Evolutionary conservation across 2,329 filamentous ascomycete species (phyloP), one percentile per base, ranked within the genome.

Genomic region (Epichloe sylvatica): DNA sequence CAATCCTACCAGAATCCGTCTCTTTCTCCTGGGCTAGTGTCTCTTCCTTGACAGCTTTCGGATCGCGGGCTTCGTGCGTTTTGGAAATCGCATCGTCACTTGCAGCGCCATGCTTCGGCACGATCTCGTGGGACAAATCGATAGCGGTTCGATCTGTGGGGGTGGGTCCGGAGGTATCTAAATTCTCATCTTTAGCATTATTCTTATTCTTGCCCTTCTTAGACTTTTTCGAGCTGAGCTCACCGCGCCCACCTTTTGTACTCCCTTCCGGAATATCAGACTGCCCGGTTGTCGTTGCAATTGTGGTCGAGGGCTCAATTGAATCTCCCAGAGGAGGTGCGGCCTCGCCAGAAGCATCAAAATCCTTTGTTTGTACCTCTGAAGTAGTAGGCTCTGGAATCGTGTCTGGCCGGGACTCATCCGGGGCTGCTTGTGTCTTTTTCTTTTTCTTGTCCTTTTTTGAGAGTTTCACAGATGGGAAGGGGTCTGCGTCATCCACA

Each of bases 391-490:
- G 2, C 35, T 51, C 50, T 37, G 38, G 11, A 13, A 25, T 48
- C 44, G 45, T 17, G 41, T 54, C 52, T 47, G 47, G 48, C 43
- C 33, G 34, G 42, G 52, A 44, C 17, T 49, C 37, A 4, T 59
- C 57, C 11, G 58, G 46, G 19, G 50, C 55, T 7, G 54, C 49
- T 52, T 58, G 59, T 52, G 64, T 65, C 57, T 60, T 65, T 39
- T 60, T 61, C 46, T 61, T 62, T 53, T 62, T 65, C 51, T 61
- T 66, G 2, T 64, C 62, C 51, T 64, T 67, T 54, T 65, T 65
- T 15, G 63, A 64, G 30, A 59, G 40, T 46, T 62, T 65, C 5
- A 52, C 52, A n/a, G 60, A 39, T 34, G 49, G 43, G 33, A 54
- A 37, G 11, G 50, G 38, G 19, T 53, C 51, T 39, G 15, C 15